A percentile compares a stretch with the other conserved stretches of the same genome.
Conservation (phyloP, 2,329 filamentous ascomycete genomes). For the Ilyonectria mors-panacis region DNA sequence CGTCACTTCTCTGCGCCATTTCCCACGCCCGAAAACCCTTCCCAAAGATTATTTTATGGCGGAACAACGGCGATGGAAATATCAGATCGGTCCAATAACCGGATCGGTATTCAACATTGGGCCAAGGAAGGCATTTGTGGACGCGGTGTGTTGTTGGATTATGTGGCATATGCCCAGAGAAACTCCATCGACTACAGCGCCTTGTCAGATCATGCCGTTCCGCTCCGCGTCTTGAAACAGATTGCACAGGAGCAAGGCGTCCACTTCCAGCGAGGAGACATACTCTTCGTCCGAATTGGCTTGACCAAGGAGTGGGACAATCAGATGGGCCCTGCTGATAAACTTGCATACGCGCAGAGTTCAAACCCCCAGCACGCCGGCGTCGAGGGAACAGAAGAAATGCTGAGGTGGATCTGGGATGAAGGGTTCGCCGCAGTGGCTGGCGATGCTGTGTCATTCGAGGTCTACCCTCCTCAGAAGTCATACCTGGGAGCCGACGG, state of each 20-base stretch:
- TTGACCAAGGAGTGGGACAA: conserved; percentile 50
- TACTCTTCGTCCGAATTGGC: conserved; percentile 41
- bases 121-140: conserved; percentile 48
- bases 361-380: conserved; percentile 57
- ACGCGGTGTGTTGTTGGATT: conserved; percentile 26
- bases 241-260: conserved; percentile 19
- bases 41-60: conserved; percentile 63
- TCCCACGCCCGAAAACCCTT: conserved; percentile 49
- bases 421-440: conserved; percentile 68
- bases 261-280: conserved; percentile 18
- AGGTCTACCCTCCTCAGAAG: conserved; percentile 60
- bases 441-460: conserved; percentile 67
- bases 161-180: conserved; percentile 22
- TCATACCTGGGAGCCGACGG: conserved; percentile 44
- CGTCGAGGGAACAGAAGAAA: conserved; percentile 62
- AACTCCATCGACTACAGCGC: conserved; percentile 20
- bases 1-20: conserved; percentile 63
- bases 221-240: conserved; percentile 12
- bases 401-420: conserved; percentile 71
- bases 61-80: conserved; percentile 63
- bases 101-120: conserved; percentile 65
- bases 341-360: conserved; percentile 61
- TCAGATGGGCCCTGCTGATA: conserved; percentile 55
- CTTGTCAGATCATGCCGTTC: conserved; percentile 22
- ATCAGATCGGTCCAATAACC: conserved; percentile 56